Base-by-base conservation (phyloP, 176 grass and related monocot species). In the Rhipidocladum racemiflorum region DNA sequence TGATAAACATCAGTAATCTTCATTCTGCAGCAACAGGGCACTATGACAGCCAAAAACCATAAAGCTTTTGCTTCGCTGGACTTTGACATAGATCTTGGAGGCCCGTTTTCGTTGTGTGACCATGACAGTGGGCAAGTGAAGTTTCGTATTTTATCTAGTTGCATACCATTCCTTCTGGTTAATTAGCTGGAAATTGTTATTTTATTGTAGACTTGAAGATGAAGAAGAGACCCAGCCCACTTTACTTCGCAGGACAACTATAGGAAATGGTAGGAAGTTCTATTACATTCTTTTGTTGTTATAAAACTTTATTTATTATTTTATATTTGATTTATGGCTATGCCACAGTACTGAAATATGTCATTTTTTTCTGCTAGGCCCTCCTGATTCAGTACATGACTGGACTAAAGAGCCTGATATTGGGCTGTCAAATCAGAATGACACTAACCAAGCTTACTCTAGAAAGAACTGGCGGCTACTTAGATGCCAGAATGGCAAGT, bases 401-500 rank as follows among this genome's bases (percentile, higher is more conserved):
- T 98, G 96, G 92, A 98, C 92, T 40, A 88, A 82, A 70, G 96
- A 95, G 30, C 72, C 74, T 87, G 94, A 97, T 76, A 73, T 90
- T 91, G 91, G 84, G 34, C 65, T 78, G 55, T 86, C 86, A 70
- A 75, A 89, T 88, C 87, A 91, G 75, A 93, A 75, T 29, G 88
- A 87, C 74, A 55, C 24, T 45, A 89, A 67, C 77, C 84, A 90
- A 79, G 55, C 78, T 85, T 89, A 82, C 85, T 89, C 92, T 49
- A 91, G 81, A 85, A 95, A 98, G 80, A 90, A 91, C 85, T 98
- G 96, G 96, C 85, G 90, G 53, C 83, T 98, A 43, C 72, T 98
- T 88, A 95, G 76, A 76, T 98, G 96, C 86, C 96, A 98, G 48
- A 95, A 98, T 86, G 96, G 92, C 54, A 93, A 95, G 90, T 90